Base-by-base conservation (phyloP, 768 basidiomycete genomes). In the Sporobolomyces pararoseus region DNA sequence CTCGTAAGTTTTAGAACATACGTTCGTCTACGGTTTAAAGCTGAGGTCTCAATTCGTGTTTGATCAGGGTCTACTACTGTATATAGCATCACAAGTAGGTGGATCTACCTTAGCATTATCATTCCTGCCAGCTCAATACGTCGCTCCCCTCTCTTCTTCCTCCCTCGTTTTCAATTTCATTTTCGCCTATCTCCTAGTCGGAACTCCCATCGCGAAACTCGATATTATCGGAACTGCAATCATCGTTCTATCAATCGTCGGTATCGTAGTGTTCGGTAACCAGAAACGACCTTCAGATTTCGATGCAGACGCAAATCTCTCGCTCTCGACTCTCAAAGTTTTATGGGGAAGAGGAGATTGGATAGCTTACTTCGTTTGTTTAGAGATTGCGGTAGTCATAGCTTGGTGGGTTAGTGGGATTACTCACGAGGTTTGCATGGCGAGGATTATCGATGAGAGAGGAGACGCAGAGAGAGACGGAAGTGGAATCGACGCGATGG, bases 91-190 rank as follows among this genome's bases (percentile, higher is more conserved):
- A 3, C 91, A 93, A 78, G 82, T 93, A 77, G 86, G 92, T 76
- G 90, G 91, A 42, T 89, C 88, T 77, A 92, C 90, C 0, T 83
- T 92, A 25, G 91, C 91, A 1, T 83, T 93, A 39, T 87, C 89
- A 78, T 92, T 90, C 78, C 88, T 93, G 84, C 87, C 65, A 21
- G 34, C 80, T 86, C 90, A 95, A 85, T 97, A 96, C 79, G 94
- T 98, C 65, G 95, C 95, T 2, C 94, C 94, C 3, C 84, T 98
- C 6, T 94, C 95, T 19, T 91, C 91, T 0, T 89, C 91, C 16
- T 90, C 91, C 17, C 86, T 98, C 71, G 86, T 98, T 65, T 97
- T 98, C 83, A 98, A 98, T 79, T 94, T 96, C 78, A 83, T 96
- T 44, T 71, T 71, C 78, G 95, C 95, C 44, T 86, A 76, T 55